Evolutionary conservation across 306 rosid genomes (phyloP).

Genomic region (Glycine tomentella): DNA sequence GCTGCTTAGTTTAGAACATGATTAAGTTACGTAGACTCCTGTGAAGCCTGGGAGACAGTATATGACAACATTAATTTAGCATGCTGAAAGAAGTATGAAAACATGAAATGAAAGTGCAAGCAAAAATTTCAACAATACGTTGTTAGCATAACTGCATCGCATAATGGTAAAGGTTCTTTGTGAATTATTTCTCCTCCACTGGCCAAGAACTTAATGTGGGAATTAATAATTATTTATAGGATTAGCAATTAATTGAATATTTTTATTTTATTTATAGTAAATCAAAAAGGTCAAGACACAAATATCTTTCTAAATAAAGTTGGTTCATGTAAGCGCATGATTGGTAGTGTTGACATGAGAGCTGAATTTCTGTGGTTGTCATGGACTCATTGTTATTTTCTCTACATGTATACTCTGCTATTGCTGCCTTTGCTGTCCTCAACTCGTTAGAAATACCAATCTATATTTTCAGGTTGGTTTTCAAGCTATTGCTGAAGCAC

Average conservation of each 20-base stretch:
- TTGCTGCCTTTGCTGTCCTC: constrained; percentile 39
- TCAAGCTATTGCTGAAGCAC: constrained; percentile 99
- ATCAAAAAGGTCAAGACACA: too few relatives aligned
- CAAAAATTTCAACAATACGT: neutral
- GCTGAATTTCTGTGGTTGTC: constrained; percentile 11
- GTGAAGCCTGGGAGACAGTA: constrained; percentile 22
- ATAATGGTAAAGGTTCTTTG: too few relatives aligned
- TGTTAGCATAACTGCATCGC: neutral
- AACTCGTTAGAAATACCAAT: constrained; percentile 40
- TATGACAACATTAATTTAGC: constrained; percentile 36
- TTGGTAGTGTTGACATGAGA: constrained; percentile 31
- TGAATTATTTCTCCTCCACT: too few relatives aligned
- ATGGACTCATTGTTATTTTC: neutral
- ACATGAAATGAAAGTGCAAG: neutral
- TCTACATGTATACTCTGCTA: constrained; percentile 11
- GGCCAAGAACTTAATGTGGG: too few relatives aligned
- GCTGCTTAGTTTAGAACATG: constrained; percentile 32
- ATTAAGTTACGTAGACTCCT: constrained; percentile 10
- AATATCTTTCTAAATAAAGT: neutral
- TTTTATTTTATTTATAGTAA: too few relatives aligned
- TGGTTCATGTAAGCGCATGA: neutral
- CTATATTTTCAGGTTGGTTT: constrained; percentile 80
- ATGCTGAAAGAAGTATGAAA: constrained; percentile 17
- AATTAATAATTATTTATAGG: too few relatives aligned
- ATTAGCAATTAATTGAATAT: too few relatives aligned